Conservation (phyloP, 306 rosid genomes). For the Cucurbita maxima region DNA sequence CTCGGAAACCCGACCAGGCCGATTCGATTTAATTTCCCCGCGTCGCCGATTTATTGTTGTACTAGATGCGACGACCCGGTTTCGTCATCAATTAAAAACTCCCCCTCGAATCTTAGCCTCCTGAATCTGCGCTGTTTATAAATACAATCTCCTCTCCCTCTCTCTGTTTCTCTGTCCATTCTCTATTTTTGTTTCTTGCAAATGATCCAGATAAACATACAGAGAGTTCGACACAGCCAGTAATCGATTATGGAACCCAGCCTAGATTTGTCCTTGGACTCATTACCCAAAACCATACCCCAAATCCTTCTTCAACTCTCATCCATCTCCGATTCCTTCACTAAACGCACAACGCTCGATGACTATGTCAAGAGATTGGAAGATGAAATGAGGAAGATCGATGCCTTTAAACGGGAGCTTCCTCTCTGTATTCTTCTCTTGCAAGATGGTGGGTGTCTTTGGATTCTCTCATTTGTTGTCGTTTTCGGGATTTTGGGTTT, state of each 20-base stretch:
- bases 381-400: constrained; percentile 52
- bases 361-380: constrained; percentile 36
- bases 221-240: not conserved
- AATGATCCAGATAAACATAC: not conserved
- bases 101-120: constrained; percentile 19
- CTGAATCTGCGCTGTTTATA: constrained; percentile 43
- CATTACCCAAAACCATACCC: constrained; percentile 40
- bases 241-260: constrained; percentile 27
- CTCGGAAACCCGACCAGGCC: not conserved
- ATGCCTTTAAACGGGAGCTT: constrained; percentile 76
- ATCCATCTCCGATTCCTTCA: constrained; percentile 14
- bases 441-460: constrained; percentile 36
- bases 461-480: not conserved
- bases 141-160: constrained; percentile 9
- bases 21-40: constrained; percentile 1
- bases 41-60: constrained; percentile 18
- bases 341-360: constrained; percentile 31
- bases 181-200: constrained; percentile 13
- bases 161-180: constrained; percentile 16
- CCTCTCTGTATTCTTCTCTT: constrained; percentile 61
- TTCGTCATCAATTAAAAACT: not conserved
- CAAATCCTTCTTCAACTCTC: constrained; percentile 28
- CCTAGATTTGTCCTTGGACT: constrained; percentile 39
- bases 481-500: not conserved
- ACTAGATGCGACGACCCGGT: constrained; percentile 60